Percentiles rank a stretch among this genome's conserved stretches.
Conservation (phyloP, 768 basidiomycete species). For the Boletus barrowsii region DNA sequence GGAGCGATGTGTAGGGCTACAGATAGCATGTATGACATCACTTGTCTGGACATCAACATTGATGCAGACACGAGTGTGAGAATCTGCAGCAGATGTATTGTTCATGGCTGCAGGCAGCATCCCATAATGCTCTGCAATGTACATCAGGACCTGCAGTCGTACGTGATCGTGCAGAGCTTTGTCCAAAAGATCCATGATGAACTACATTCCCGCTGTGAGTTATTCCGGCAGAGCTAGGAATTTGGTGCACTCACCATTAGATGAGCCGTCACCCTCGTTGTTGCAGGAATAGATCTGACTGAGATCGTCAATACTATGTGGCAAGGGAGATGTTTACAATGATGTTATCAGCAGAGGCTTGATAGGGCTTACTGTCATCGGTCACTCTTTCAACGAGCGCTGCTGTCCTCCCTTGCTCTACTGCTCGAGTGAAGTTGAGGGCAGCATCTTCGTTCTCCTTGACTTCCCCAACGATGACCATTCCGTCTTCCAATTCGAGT, state of each 20-base stretch:
- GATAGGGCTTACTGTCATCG: conserved; percentile 44
- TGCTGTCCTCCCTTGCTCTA: conserved; percentile 38
- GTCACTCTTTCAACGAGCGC: conserved; percentile 49
- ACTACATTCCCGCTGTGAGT: conserved; percentile 30
- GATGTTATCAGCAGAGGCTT: neutral
- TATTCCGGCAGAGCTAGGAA: neutral
- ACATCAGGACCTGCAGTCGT: conserved; percentile 52
- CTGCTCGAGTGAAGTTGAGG: conserved; percentile 39
- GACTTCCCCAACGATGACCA: conserved; percentile 41
- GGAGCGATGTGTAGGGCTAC: conserved; percentile 44
- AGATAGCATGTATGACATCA: conserved; percentile 38
- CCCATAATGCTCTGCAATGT: conserved; percentile 53
- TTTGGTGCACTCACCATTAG: conserved; percentile 40
- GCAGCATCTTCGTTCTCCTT: conserved; percentile 48
- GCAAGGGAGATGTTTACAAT: neutral
- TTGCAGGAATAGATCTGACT: conserved; percentile 49
- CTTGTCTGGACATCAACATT: conserved; percentile 48
- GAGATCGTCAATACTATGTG: conserved; percentile 55
- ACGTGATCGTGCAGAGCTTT: conserved; percentile 47
- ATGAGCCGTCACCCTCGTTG: conserved; percentile 36
- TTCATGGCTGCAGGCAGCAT: conserved; percentile 37
- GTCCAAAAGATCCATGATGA: conserved; percentile 52
- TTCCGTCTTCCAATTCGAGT: conserved; percentile 44
- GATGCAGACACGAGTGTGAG: conserved; percentile 39
- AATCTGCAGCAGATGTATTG: conserved; percentile 27